phyloP scores from a whole-genome alignment of 2,329 filamentous ascomycete species.

The Monosporascus sp. region DNA sequence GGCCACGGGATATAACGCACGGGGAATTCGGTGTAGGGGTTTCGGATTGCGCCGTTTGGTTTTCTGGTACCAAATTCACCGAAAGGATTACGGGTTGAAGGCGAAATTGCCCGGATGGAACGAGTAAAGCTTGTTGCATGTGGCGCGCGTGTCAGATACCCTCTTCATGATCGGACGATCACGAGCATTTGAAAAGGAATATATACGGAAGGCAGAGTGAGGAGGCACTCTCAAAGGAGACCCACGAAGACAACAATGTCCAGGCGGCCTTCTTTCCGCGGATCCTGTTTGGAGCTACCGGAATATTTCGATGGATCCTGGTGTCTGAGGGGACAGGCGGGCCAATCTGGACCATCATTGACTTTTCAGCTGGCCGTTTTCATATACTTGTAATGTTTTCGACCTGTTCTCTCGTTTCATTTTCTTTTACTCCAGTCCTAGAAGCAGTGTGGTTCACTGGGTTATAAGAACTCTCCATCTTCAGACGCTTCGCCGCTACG shows the following conservation, averaged over 20 bases:
- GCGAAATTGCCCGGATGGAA: slow-evolving; percentile 20
- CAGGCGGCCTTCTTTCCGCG: slow-evolving; percentile 15
- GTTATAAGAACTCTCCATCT: slow-evolving; percentile 6
- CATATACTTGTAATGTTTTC: slow-evolving; percentile 27
- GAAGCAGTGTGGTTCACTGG: slow-evolving; percentile 13
- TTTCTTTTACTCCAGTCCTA: slow-evolving; percentile 19
- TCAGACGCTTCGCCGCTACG: not conserved
- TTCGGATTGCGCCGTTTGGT: not conserved
- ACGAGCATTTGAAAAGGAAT: slow-evolving; percentile 23
- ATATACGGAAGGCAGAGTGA: slow-evolving; percentile 14
- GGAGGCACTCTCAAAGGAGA: slow-evolving; percentile 8
- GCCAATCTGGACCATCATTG: slow-evolving; percentile 19
- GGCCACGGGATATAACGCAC: slow-evolving; percentile 7
- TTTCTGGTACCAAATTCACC: not conserved
- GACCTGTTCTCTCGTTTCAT: slow-evolving; percentile 20
- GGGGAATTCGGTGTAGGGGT: slow-evolving; percentile 8
- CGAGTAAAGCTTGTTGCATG: slow-evolving; percentile 26
- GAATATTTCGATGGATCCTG: slow-evolving; percentile 19
- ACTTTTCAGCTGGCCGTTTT: slow-evolving; percentile 26
- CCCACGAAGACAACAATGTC: slow-evolving; percentile 19
- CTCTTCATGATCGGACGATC: slow-evolving; percentile 20
- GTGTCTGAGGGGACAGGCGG: slow-evolving; percentile 13
- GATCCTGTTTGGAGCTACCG: slow-evolving; percentile 16
- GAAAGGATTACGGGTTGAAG: slow-evolving; percentile 6
- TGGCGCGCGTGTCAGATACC: slow-evolving; percentile 25